Base-by-base conservation (phyloP, 2,329 filamentous ascomycete species). In the Leptodontidium sp. region DNA sequence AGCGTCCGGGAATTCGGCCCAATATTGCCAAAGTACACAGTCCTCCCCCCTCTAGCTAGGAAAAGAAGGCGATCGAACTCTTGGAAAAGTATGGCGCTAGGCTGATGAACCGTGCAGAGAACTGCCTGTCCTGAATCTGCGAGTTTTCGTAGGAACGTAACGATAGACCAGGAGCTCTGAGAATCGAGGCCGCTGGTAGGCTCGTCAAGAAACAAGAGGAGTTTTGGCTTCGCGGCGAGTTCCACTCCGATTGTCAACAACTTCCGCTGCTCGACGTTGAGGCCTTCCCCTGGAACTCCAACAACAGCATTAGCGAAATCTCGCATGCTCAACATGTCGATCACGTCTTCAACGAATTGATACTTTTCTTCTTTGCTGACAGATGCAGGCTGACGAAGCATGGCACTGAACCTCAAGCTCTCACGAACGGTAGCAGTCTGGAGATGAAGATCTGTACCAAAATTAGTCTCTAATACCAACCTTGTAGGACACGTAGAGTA, bases 171-270 rank as follows among this genome's bases (percentile, higher is more conserved):
- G 1, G 94, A 96, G 1, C 94, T 97, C 79, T 98, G 94, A 74
- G 91, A 94, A 80, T 98, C 95, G 15, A 98, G 88, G 83, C 95
- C 95, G 40, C 94, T 97, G 5, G 95, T 98, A 26, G 95, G 95
- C 80, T 98, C 95, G 75, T 98, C 95, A 59, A 98, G 88, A 83
- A 98, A 98, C 58, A 98, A 88, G 68, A 98, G 85, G 59, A 98
- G 85, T 53, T 93, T 90, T 12, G 95, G 95, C 82, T 96, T 97
- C 6, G 95, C 95, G 55, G 93, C 94, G 29, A 98, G 87, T 79
- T 98, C 95, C n/a, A 98, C 94, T 80, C 93, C 95, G 72, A 98
- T 97, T 0, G 94, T 98, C 6, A 98, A 86, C 75, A 93, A 91
- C 80, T 91, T 91, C 57, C 88, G 84, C 79, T 91, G 88, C 74